phyloP scores from a whole-genome alignment of 345 rosid genomes.

The Gossypium anomalum region DNA sequence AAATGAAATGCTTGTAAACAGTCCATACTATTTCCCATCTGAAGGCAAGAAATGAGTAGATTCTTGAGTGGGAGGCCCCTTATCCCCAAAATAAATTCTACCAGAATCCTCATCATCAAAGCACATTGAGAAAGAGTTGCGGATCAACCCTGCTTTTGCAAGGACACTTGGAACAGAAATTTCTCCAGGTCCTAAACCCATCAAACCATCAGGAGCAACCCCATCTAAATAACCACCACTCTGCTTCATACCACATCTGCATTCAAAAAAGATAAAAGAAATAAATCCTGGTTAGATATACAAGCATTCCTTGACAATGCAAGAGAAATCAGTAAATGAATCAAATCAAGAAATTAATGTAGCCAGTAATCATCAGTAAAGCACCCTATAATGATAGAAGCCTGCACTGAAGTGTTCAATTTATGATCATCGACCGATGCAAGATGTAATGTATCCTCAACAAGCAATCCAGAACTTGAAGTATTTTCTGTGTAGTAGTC shows the following conservation, averaged over 20 bases:
- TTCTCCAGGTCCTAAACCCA: constrained; percentile 81
- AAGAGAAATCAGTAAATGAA: constrained; percentile 2
- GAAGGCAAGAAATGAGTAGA: constrained; percentile 60
- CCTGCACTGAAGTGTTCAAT: constrained; percentile 47
- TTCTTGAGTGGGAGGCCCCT: constrained; percentile 60
- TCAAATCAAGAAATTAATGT: constrained; percentile 12
- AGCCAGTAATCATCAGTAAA: constrained; percentile 17
- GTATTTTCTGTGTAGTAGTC: constrained; percentile 51
- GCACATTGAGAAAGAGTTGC: constrained; percentile 82
- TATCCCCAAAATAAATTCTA: constrained; percentile 78
- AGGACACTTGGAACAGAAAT: constrained; percentile 78
- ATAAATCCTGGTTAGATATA: not conserved
- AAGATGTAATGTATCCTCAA: constrained; percentile 67
- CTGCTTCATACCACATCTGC: constrained; percentile 92
- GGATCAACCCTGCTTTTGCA: constrained; percentile 67
- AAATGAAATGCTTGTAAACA: constrained; percentile 5
- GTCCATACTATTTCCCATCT: constrained; percentile 57
- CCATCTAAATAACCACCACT: constrained; percentile 74
- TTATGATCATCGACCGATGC: constrained; percentile 33
- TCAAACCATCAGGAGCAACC: constrained; percentile 83
- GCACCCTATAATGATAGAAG: constrained; percentile 70
- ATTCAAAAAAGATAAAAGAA: constrained; percentile 15
- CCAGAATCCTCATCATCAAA: constrained; percentile 79
- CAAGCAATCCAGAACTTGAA: constrained; percentile 77
- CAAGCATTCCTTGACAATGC: not conserved